Evolutionary conservation across 2,329 filamentous ascomycete genomes (phyloP), one percentile per base, ranked within the genome.

Genomic region (Aspergillus texensis): DNA sequence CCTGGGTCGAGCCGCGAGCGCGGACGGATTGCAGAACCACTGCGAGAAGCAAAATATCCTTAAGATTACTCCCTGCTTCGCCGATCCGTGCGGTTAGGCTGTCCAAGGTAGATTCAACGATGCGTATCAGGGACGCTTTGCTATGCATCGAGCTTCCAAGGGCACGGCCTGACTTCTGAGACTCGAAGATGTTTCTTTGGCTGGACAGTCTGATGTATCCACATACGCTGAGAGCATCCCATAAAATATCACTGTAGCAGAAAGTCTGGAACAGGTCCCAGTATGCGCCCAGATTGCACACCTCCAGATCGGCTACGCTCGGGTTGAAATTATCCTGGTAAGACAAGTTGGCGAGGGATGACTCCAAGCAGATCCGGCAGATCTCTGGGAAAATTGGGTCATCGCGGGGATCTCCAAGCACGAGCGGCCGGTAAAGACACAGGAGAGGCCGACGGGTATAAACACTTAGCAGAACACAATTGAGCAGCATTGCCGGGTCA

Each of bases 311-410:
- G 1, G 69, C 67, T 36, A 71, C 69, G 9, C 63, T 68, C 0
- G 74, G 74, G 59, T 77, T 74, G 39, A 77, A 77, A 16, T 71
- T 63, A 32, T 77, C 73, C 59, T 76, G 75, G 24, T 71, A 75
- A 26, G 70, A 72, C 2, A 71, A 50, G 21, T 75, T 58, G 46
- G 70, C 68, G 2, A 74, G 61, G 11, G 70, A 72, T 5, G 69
- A 71, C 28, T 75, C 72, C 9, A 76, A 53, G 21, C 65, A 73
- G 1, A 66, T 57, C 26, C 64, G 66, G 32, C 67, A 65, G 21
- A 71, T 65, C 53, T 72, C 71, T 24, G 59, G 57, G 58, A 67
- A 70, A 5, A 57, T 57, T 1, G 57, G 43, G 32, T 71, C 67
- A 24, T 68, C 50, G 6, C 57, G 50, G 10, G 52, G 56, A 14